Evolutionary conservation across 129 eudicot genomes (phyloP).

Genomic region (Centrapalus pauciflorus): DNA sequence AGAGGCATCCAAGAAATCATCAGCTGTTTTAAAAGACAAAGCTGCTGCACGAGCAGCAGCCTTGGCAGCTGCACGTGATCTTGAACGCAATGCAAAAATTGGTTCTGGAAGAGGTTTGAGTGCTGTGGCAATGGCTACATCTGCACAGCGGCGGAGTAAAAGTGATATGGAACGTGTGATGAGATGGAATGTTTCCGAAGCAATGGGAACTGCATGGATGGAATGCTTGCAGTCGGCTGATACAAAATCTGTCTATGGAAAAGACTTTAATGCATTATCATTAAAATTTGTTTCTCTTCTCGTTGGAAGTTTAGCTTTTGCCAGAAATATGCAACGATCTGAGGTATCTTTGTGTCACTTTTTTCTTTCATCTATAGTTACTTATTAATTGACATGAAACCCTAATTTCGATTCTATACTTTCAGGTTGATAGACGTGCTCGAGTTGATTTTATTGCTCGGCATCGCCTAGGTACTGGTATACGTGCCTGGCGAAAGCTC

Average conservation of each 20-base stretch:
- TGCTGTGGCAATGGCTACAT: conserved; percentile 98
- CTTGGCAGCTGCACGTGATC: conserved; percentile 90
- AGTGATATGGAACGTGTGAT: conserved; percentile 70
- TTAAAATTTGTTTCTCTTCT: conserved; percentile 85
- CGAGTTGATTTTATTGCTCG: conserved; percentile 62
- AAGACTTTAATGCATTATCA: conserved; percentile 81
- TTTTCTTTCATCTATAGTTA: not conserved
- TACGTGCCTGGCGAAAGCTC: conserved; percentile 90
- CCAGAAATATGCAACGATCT: conserved; percentile 89
- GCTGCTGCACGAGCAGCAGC: conserved; percentile 94
- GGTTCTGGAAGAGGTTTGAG: conserved; percentile 93
- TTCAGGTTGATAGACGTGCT: conserved; percentile 75
- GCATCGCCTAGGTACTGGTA: conserved; percentile 58
- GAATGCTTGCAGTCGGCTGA: conserved; percentile 91
- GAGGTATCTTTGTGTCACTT: conserved; percentile 46
- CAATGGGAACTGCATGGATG: conserved; percentile 96
- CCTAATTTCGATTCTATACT: not conserved
- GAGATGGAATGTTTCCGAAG: conserved; percentile 91
- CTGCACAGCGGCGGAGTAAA: conserved; percentile 65
- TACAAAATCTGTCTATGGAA: conserved; percentile 71
- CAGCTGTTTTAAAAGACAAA: conserved; percentile 58
- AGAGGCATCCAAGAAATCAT: conserved; percentile 43
- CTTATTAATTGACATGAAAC: not conserved
- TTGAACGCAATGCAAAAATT: conserved; percentile 83
- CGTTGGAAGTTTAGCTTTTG: conserved; percentile 89